These are phyloP conservation scores for Xanthoconium separans DNA, from an alignment of 1,284 basidiomycete genomes.

Conservation along the genomic window DNA sequence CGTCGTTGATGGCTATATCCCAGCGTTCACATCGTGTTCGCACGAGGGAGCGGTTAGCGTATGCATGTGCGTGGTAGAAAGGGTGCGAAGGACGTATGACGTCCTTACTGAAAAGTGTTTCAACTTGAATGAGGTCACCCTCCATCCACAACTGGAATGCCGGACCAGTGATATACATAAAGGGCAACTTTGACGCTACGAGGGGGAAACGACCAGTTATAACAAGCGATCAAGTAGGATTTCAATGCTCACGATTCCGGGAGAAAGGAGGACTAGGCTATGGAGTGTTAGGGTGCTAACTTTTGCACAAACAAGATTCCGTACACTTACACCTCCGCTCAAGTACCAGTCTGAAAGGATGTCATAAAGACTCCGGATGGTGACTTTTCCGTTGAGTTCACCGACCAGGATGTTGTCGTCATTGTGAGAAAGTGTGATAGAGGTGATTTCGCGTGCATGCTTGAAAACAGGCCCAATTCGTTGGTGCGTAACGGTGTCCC, in stretches of 20 bases:
- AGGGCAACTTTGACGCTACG: not conserved
- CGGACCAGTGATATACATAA: conserved; percentile 3
- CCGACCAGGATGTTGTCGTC: not conserved
- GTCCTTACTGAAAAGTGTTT: conserved; percentile 1
- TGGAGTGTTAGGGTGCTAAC: too few relatives aligned
- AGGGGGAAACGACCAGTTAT: not conserved
- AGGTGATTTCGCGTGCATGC: not conserved
- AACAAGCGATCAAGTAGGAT: too few relatives aligned
- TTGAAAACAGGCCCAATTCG: not conserved
- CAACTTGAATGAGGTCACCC: not conserved
- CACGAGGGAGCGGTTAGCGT: conserved; percentile 1
- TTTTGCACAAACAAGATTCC: too few relatives aligned
- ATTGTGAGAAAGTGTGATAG: not conserved
- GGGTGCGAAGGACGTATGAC: not conserved
- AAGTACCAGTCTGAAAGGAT: not conserved
- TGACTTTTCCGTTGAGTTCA: not conserved
- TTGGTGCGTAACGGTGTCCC: not conserved
- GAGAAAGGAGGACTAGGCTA: too few relatives aligned
- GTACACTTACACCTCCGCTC: not conserved
- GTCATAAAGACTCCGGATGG: not conserved
- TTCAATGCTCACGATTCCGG: too few relatives aligned
- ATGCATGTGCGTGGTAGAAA: not conserved
- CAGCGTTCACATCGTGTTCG: not conserved
- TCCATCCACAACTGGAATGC: not conserved
- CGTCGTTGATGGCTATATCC: not conserved